phyloP scores from a whole-genome alignment of 805 yeast species.

The Starmerella scarabaei region DNA sequence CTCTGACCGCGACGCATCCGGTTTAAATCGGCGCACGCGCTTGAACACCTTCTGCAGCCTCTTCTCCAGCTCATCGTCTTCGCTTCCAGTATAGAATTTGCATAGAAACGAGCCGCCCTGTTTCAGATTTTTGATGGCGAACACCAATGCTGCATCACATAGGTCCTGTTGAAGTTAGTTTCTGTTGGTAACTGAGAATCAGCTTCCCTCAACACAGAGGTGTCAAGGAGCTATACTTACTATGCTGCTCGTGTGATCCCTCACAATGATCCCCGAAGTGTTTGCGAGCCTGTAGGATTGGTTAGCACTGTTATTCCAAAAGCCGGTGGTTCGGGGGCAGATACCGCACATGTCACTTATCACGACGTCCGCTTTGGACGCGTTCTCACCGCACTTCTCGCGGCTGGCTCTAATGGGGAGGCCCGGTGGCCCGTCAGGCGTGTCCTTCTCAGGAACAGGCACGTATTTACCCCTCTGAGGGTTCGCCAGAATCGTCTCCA shows the following conservation, averaged over 20 bases:
- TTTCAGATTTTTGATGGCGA: conserved; percentile 57
- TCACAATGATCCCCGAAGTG: conserved; percentile 67
- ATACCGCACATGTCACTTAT: conserved; percentile 75
- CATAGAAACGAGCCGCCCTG: conserved; percentile 65
- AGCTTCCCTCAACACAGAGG: not conserved
- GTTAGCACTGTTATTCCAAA: conserved; percentile 56
- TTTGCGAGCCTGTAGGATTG: conserved; percentile 88
- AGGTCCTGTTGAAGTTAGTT: conserved; percentile 39
- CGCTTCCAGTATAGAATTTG: conserved; percentile 75
- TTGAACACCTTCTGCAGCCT: conserved; percentile 47
- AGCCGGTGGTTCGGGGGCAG: conserved; percentile 36
- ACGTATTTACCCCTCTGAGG: conserved; percentile 22
- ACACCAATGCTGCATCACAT: conserved; percentile 78
- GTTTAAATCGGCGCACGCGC: conserved; percentile 59
- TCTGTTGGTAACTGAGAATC: not conserved
- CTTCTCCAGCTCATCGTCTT: conserved; percentile 51
- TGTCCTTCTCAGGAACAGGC: conserved; percentile 19
- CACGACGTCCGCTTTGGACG: conserved; percentile 43
- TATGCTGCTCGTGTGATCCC: conserved; percentile 73
- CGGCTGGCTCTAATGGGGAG: no score
- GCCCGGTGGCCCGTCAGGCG: no score
- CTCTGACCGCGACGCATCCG: conserved; percentile 63
- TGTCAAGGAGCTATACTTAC: conserved; percentile 28
- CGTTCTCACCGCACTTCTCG: conserved; percentile 23
- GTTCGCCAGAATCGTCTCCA: conserved; percentile 21